phyloP scores from a whole-genome alignment of 352 stramenopile species.

The Globisporangium heterothallicum region DNA sequence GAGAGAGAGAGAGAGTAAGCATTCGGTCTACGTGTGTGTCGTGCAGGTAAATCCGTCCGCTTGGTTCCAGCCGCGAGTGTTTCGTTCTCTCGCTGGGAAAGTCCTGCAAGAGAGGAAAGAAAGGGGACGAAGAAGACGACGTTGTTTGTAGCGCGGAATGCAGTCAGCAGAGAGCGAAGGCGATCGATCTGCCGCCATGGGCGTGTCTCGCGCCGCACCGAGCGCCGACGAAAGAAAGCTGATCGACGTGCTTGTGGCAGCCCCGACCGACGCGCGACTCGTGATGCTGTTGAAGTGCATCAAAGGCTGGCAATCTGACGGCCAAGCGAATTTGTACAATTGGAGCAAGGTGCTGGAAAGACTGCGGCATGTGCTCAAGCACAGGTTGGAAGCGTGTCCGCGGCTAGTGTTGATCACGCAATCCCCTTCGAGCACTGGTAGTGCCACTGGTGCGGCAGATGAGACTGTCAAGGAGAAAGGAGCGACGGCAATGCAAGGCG shows the following conservation, averaged over 20 bases:
- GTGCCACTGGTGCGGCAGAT: not conserved
- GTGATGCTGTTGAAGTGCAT: constrained; percentile 59
- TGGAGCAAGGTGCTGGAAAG: constrained; percentile 59
- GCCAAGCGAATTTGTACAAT: constrained; percentile 68
- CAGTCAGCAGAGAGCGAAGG: constrained; percentile 11
- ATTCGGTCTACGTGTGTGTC: too few species aligned
- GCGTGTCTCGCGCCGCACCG: constrained; percentile 11
- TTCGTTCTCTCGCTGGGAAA: too few species aligned
- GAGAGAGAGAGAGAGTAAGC: not conserved
- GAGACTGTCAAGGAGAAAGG: constrained; percentile 16
- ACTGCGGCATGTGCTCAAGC: constrained; percentile 41
- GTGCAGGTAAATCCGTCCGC: too few species aligned
- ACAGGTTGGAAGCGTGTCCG: constrained; percentile 33
- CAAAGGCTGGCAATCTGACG: constrained; percentile 75
- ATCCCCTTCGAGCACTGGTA: not conserved
- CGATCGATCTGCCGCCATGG: not conserved
- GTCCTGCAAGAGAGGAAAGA: not conserved
- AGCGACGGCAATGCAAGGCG: too few species aligned
- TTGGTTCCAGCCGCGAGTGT: too few species aligned
- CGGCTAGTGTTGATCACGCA: constrained; percentile 34
- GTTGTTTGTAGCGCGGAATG: constrained; percentile 1
- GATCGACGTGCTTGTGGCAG: constrained; percentile 54
- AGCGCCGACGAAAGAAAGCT: constrained; percentile 50
- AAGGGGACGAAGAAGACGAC: not conserved
- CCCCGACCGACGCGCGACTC: constrained; percentile 32